Evolutionary conservation across 305 asterid genomes (phyloP).

Genomic region (Fraxinus velutina): DNA sequence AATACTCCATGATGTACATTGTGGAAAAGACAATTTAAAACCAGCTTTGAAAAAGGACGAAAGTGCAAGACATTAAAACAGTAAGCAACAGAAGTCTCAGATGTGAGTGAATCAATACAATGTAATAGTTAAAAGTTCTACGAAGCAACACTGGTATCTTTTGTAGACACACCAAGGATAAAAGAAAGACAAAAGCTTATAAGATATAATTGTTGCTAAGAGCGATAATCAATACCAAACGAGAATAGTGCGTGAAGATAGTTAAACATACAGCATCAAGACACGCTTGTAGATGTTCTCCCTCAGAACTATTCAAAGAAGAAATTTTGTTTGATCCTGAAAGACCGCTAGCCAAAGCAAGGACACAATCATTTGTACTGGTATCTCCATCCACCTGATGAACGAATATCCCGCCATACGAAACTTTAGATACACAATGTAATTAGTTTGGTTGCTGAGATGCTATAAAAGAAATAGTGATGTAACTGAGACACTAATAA

Average conservation of each 20-base stretch:
- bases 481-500: neutral
- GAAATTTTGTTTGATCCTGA: constrained; percentile 75
- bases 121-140: neutral
- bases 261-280: constrained; percentile 78
- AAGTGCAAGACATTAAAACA: neutral
- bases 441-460: neutral
- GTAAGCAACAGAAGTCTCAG: neutral
- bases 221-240: neutral
- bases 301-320: constrained; percentile 60
- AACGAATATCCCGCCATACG: constrained; percentile 16
- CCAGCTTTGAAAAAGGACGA: constrained; percentile 3
- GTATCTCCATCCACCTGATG: constrained; percentile 97
- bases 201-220: constrained; percentile 2
- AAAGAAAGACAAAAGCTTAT: neutral
- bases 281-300: constrained; percentile 76
- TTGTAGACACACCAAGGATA: neutral
- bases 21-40: neutral
- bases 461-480: neutral
- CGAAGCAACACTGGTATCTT: neutral
- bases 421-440: constrained; percentile 11
- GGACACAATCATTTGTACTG: constrained; percentile 93
- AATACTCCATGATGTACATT: neutral
- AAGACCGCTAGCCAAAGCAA: constrained; percentile 97
- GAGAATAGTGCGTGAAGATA: constrained; percentile 14
- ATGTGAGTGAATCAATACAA: neutral